Evolutionary conservation across 1,284 basidiomycete genomes (phyloP).

Genomic region (Chalciporus sp.): DNA sequence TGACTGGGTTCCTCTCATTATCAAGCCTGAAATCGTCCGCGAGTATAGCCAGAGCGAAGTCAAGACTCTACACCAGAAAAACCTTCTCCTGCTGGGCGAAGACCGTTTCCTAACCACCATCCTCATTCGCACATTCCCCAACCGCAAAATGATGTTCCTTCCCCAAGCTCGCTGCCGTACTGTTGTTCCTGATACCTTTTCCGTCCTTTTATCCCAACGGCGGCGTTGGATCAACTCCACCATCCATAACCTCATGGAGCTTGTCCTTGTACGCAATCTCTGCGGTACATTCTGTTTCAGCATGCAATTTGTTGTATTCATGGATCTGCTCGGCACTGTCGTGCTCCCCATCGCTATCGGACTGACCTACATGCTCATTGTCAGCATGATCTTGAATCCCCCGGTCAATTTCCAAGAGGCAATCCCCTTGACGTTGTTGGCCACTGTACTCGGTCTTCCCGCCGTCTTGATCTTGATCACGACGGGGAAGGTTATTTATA

Average conservation of each 20-base stretch:
- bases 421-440: slow-evolving; percentile 90
- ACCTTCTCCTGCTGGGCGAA: slow-evolving; percentile 93
- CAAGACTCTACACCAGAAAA: slow-evolving; percentile 96
- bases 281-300: slow-evolving; percentile 97
- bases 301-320: slow-evolving; percentile 98
- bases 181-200: slow-evolving; percentile 95
- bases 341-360: slow-evolving; percentile 94
- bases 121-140: slow-evolving; percentile 94
- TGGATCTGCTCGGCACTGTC: slow-evolving; percentile 96
- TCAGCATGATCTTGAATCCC: slow-evolving; percentile 80
- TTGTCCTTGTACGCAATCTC: slow-evolving; percentile 94
- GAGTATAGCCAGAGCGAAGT: slow-evolving; percentile 97
- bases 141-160: slow-evolving; percentile 99
- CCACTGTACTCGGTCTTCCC: slow-evolving; percentile 91
- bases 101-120: slow-evolving; percentile 98
- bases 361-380: slow-evolving; percentile 88
- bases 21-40: slow-evolving; percentile 96
- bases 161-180: slow-evolving; percentile 96
- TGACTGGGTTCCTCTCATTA: slow-evolving; percentile 97
- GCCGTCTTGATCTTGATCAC: slow-evolving; percentile 92
- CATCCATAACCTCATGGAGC: slow-evolving; percentile 99
- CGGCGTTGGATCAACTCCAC: slow-evolving; percentile 99
- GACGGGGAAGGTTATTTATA: slow-evolving; percentile 92
- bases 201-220: slow-evolving; percentile 92
- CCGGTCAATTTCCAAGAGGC: slow-evolving; percentile 89